Base-by-base conservation (phyloP, 1,284 basidiomycete species). In the Cryptococcus sp. region DNA sequence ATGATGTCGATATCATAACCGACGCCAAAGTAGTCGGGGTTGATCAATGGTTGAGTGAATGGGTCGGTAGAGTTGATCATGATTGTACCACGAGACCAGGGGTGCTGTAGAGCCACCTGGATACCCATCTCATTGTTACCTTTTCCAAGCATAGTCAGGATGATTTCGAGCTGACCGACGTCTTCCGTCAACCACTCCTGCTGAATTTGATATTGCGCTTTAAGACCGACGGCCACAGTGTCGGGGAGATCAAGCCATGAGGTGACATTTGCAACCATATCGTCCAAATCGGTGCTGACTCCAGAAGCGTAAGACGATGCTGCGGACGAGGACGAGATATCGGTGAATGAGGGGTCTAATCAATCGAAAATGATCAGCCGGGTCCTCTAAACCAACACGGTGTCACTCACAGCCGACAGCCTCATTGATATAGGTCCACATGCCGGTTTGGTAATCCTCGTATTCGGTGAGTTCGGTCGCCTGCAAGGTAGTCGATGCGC, bases 201-300 rank as follows among this genome's bases (percentile, higher is more conserved):
- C 57, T 66, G 67, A 43, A 78, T 65, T 46, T 63, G 43, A 59
- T 72, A 75, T 61, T 78, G 77, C 17, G 62, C 68, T 5, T 55
- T 46, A 19, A 76, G 61, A 51, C 76, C 76, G 26, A 60, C 62
- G 16, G 72, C 64, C 19, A 78, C 76, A 29, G 52, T 66, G 22
- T 54, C 34, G 4, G 77, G 77, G 8, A 77, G 66, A 13, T 47
- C 44, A 29, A 71, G 58, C 62, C 68, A 69, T 10, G 58, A 61
- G 22, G 67, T 64, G 61, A 92, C 88, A 71, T 91, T 87, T 49
- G 85, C 81, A n/a, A 91, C 86, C 64, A 87, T 85, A 66, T 86
- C 84, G 61, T 83, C 81, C 13, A 86, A 79, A 34, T 85, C 87
- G 55, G 89, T 74, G 44, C 58, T 52, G 23, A 91, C 83, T 16